Base-by-base conservation (phyloP, 352 stramenopile species). In the Peronosclerospora sorghi region DNA sequence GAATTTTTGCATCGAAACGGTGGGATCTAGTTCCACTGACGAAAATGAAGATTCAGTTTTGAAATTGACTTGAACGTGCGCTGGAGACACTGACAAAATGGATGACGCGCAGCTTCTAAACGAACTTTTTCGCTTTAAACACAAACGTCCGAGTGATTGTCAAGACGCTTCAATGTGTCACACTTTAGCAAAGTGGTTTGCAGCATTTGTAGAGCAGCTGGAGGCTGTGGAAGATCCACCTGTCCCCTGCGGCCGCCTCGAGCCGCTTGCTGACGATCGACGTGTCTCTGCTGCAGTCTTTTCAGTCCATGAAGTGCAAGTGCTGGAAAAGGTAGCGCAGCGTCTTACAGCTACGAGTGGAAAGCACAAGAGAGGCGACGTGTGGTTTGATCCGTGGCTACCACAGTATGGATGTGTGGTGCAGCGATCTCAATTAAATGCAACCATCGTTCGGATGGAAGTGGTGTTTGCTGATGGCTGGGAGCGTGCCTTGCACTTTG, bases 381-480 rank as follows among this genome's bases (percentile, higher is more conserved):
- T 65, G 19, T 59, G 59, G 49, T 49, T 62, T 9, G 37, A 61
- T 8, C 45, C 48, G 13, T 84, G 72, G 72, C 51, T 78, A 19
- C 66, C 68, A 1, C 24, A 50, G 44, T 84, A 80, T 41, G 66
- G 59, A 8, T 78, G 59, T 28, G 56, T 39, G 4, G 9, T 81
- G 8, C 64, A 78, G 28, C 37, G 49, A 19, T 60, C 65, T 14
- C 36, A 52, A n/a, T n/a, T 62, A 1, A 60, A 46, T 12, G 14
- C 49, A 0, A 46, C 36, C 1, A 35, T 15, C 1, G 30, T 78
- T 2, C 54, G 51, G 27, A 32, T 79, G 5, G 44, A 62, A 8
- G 35, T 82, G 1, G 7, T 78, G 27, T 74, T 64, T 21, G 43
- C 68, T 0, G 66, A 80, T 24, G 56, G 52, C 0, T 84, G 66